Percentiles rank a stretch among this genome's conserved stretches.
Evolutionary conservation across 2,329 filamentous ascomycete genomes (phyloP).

Genomic region (Didymella keratinophila): DNA sequence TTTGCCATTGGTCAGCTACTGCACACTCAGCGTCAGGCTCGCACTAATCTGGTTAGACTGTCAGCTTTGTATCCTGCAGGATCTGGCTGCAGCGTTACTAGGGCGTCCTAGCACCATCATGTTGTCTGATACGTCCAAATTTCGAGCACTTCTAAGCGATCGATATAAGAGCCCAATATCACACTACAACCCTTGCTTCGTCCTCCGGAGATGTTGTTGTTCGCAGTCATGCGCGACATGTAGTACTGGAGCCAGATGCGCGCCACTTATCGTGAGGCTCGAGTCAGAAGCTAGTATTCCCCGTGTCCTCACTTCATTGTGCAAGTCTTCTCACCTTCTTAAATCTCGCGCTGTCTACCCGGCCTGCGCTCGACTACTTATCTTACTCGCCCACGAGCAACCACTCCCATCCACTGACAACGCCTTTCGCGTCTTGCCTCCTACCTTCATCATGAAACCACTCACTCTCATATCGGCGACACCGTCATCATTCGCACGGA

Average conservation of each 20-base stretch:
- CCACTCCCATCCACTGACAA: neutral
- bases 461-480: conserved; percentile 42
- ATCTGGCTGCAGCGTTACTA: neutral
- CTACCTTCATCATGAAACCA: neutral
- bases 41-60: neutral
- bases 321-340: neutral
- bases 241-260: neutral
- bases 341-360: neutral
- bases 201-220: neutral
- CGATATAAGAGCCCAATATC: neutral
- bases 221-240: neutral
- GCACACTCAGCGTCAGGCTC: neutral
- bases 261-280: neutral
- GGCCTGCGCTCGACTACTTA: neutral
- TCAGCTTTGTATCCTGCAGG: neutral
- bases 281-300: neutral
- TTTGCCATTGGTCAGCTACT: neutral
- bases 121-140: neutral
- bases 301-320: neutral
- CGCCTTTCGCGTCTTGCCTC: neutral
- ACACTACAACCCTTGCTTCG: neutral
- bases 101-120: neutral
- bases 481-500: conserved; percentile 52
- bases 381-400: neutral
- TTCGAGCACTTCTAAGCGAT: neutral